Conservation (phyloP, 2,329 filamentous ascomycete species). For the Epichloe coenophiala region DNA sequence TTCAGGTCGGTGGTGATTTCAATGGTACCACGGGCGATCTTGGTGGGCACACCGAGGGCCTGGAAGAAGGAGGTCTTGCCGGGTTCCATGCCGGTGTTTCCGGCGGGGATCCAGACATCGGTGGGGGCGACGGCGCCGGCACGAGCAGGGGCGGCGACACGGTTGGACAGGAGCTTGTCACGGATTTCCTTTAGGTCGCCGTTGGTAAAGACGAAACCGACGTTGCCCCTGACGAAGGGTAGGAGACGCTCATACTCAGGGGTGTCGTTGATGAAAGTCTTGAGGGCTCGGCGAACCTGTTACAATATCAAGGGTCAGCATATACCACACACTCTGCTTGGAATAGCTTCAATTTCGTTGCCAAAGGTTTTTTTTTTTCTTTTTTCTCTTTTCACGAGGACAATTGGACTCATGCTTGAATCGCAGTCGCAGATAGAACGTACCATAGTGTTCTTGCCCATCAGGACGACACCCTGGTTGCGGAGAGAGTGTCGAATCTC, state of each 20-base stretch:
- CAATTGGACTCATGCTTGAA: too few relatives aligned
- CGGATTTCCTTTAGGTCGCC: conserved; percentile 80
- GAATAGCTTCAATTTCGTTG: neutral
- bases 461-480: conserved; percentile 85
- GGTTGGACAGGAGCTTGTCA: conserved; percentile 91
- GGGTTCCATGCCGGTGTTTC: conserved; percentile 99
- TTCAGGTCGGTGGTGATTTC: conserved; percentile 98
- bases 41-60: conserved; percentile 99
- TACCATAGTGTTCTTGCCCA: conserved; percentile 99
- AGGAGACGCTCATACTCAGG: conserved; percentile 98
- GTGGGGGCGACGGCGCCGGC: conserved; percentile 87
- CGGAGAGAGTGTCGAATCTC: conserved; percentile 92
- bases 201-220: conserved; percentile 99
- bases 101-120: conserved; percentile 91
- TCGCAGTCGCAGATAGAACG: conserved; percentile 11
- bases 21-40: conserved; percentile 99
- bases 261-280: conserved; percentile 78
- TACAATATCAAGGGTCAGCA: conserved; percentile 8
- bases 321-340: neutral
- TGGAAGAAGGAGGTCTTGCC: conserved; percentile 99
- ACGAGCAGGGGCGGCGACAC: conserved; percentile 94
- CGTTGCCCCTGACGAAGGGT: conserved; percentile 90
- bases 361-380: too few relatives aligned
- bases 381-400: too few relatives aligned
- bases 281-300: conserved; percentile 88